These are phyloP conservation scores for Cavenderia fasciculata DNA, from an alignment of 78 protist genomes.

Conservation along the genomic window DNA sequence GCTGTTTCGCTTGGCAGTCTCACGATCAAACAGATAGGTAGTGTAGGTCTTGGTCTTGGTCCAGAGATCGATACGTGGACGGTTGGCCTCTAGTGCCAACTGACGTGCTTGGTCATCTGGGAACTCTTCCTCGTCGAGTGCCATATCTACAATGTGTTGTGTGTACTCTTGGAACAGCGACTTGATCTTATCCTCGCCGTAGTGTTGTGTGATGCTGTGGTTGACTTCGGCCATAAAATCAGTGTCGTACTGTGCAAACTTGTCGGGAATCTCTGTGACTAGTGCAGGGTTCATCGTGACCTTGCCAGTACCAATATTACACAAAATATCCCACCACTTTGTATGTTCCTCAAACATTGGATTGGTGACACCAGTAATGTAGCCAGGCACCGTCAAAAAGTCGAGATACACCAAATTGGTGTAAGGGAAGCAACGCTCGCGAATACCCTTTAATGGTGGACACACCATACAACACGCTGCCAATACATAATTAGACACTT, in stretches of 20 bases:
- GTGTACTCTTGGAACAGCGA: constrained; percentile 78
- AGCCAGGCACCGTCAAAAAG: constrained; percentile 69
- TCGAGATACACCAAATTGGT: constrained; percentile 79
- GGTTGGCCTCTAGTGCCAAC: constrained; percentile 60
- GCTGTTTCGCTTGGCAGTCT: constrained; percentile 15
- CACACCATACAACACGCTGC: constrained; percentile 81
- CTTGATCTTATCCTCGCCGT: constrained; percentile 66
- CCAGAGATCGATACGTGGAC: constrained; percentile 43
- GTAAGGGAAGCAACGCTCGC: constrained; percentile 83
- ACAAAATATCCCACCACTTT: constrained; percentile 92
- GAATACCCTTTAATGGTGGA: constrained; percentile 85
- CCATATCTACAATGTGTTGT: constrained; percentile 76
- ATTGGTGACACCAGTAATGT: constrained; percentile 87
- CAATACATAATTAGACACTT: constrained; percentile 80
- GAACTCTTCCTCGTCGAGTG: constrained; percentile 81
- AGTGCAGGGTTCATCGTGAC: constrained; percentile 65
- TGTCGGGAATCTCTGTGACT: constrained; percentile 45
- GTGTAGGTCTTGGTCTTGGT: constrained; percentile 60
- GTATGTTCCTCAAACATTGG: constrained; percentile 85
- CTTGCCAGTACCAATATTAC: constrained; percentile 85
- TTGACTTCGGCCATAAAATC: constrained; percentile 81
- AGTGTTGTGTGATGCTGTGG: constrained; percentile 58
- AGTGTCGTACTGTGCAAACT: constrained; percentile 51
- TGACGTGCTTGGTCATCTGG: constrained; percentile 50
- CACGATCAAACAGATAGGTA: constrained; percentile 57